phyloP scores from a whole-genome alignment of 164 flowering plant genomes.

The Piper betle region DNA sequence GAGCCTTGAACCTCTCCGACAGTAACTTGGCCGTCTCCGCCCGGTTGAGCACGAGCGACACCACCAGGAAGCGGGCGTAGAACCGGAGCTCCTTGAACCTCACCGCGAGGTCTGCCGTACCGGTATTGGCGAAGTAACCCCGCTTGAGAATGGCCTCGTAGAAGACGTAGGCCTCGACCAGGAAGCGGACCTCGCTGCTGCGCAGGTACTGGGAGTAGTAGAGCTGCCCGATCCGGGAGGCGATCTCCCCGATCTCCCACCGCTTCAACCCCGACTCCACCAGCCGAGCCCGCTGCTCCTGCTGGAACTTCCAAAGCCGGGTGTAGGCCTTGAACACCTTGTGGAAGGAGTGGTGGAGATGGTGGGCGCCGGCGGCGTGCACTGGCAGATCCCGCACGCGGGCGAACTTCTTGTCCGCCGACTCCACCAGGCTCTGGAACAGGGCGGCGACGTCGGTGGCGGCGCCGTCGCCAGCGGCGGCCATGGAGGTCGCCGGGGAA shows the following conservation, averaged over 20 bases:
- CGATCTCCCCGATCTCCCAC: conserved; percentile 98
- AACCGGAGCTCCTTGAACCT: conserved; percentile 85
- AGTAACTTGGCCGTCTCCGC: conserved; percentile 43
- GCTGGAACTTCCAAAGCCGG: conserved; percentile 86
- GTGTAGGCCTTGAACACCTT: conserved; percentile 89
- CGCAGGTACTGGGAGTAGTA: conserved; percentile 83
- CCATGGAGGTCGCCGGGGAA: neutral
- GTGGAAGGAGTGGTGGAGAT: conserved; percentile 26
- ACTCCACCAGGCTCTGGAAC: conserved; percentile 58
- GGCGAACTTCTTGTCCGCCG: conserved; percentile 80
- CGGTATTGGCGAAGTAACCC: conserved; percentile 49
- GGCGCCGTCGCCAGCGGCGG: conserved; percentile 14
- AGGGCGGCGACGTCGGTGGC: conserved; percentile 19
- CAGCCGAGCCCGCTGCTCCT: conserved; percentile 51
- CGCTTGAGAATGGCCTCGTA: conserved; percentile 80
- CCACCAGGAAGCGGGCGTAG: conserved; percentile 78
- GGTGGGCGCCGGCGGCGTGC: conserved; percentile 23
- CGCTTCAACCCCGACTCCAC: conserved; percentile 70
- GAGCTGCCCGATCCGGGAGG: conserved; percentile 92
- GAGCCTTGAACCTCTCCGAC: conserved; percentile 42
- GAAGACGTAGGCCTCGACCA: conserved; percentile 71
- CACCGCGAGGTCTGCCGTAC: conserved; percentile 45
- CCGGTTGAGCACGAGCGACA: conserved; percentile 60
- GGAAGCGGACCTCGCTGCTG: conserved; percentile 70
- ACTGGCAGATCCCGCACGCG: conserved; percentile 63